Evolutionary conservation across 352 stramenopile species (phyloP).

Genomic region (Phytopythium mirpurense): DNA sequence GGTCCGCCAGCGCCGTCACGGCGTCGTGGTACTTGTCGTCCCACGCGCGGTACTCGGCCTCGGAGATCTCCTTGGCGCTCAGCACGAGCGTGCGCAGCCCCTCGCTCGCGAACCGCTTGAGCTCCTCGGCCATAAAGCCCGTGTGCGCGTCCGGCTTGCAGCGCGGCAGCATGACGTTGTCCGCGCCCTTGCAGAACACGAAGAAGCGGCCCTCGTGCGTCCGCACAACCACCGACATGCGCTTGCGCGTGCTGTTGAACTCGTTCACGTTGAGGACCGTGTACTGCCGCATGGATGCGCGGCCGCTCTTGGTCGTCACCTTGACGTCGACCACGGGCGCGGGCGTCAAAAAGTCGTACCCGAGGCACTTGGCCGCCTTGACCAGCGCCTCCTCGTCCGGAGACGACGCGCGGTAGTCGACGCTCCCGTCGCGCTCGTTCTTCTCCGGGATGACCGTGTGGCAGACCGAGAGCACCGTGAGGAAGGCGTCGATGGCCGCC

Average conservation of each 20-base stretch:
- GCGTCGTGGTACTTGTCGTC: slow-evolving; percentile 51
- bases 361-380: slow-evolving; percentile 74
- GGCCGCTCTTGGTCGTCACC: slow-evolving; percentile 41
- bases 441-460: slow-evolving; percentile 74
- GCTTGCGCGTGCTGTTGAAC: slow-evolving; percentile 93
- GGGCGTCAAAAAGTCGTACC: slow-evolving; percentile 78
- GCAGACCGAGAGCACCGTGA: slow-evolving; percentile 65
- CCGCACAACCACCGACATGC: slow-evolving; percentile 96
- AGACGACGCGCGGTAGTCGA: slow-evolving; percentile 86
- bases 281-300: slow-evolving; percentile 28
- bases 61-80: slow-evolving; percentile 45
- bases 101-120: slow-evolving; percentile 78
- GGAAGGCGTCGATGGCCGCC: slow-evolving; percentile 52
- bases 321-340: slow-evolving; percentile 46
- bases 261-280: slow-evolving; percentile 79
- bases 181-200: slow-evolving; percentile 74
- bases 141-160: slow-evolving; percentile 28
- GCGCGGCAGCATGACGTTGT: slow-evolving; percentile 83
- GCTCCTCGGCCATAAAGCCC: slow-evolving; percentile 31
- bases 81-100: slow-evolving; percentile 83
- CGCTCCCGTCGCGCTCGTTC: slow-evolving; percentile 32
- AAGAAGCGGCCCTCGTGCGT: slow-evolving; percentile 37
- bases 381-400: slow-evolving; percentile 93
- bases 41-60: slow-evolving; percentile 62
- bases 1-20: slow-evolving; percentile 53